Evolutionary conservation across 805 yeast species (phyloP), one percentile per base, ranked within the genome.

Genomic region (Schwanniomyces occidentalis): DNA sequence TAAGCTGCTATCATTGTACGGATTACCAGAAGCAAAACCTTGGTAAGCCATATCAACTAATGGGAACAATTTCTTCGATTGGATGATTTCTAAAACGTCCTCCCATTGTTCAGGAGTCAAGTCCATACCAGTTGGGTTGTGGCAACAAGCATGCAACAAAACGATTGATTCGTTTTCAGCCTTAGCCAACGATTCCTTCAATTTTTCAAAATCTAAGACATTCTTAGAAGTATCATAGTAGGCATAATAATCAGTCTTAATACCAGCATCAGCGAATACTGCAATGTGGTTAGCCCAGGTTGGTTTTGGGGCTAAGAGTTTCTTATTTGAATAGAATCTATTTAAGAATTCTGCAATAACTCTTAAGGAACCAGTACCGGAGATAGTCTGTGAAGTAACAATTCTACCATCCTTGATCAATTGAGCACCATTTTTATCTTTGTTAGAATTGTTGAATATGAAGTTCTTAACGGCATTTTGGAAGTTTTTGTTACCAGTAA

Each of bases 71-170:
- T 73, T 65, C 56, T 77, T 76, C 31, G 69, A 58, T 48, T 75
- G 64, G 25, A 85, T 56, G 21, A 82, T 77, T 31, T 81, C 78
- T 50, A 85, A 70, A 24, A 91, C 85, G 58, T 74, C 63, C 42
- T 75, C 71, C 96, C 96, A 89, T 57, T 90, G 87, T 44, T 78
- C 85, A 17, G 65, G 62, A 12, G 87, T 78, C 42, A 95, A 93
- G 58, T 90, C 97, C 59, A 90, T 80, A 45, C 97, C 98, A 13
- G 97, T 91, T 36, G 98, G 98, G 71, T 90, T 91, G 69, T 90
- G 97, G 53, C 96, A 93, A 58, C 96, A 89, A 6, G 96, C 96
- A 62, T 90, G 98, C 41, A 90, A 74, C 37, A 90, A 71, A 15
- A 89, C 82, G 34, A 78, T 75, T 15, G 82, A 69, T 17, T 84